These are phyloP conservation scores for Mycena crocata DNA, from an alignment of 768 basidiomycete species.

Conservation along the genomic window DNA sequence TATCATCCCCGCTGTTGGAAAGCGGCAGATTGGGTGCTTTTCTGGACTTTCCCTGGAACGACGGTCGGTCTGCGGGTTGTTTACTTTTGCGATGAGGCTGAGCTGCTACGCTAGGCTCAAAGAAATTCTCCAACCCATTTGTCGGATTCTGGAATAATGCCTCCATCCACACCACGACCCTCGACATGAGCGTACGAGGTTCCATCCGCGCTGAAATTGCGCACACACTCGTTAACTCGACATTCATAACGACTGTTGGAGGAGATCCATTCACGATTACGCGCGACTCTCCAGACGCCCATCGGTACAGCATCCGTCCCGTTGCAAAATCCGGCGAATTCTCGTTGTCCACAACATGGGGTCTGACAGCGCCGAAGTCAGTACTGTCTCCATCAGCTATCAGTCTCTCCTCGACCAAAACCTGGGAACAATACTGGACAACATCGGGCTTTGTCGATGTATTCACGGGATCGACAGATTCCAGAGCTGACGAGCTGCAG, in stretches of 20 bases:
- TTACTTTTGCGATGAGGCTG: not conserved
- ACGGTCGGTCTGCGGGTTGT: constrained; percentile 48
- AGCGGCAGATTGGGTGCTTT: constrained; percentile 57
- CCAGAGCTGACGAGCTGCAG: constrained; percentile 66
- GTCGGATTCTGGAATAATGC: constrained; percentile 64
- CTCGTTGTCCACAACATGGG: constrained; percentile 52
- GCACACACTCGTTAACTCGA: constrained; percentile 54
- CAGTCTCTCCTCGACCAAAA: constrained; percentile 46
- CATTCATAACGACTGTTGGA: constrained; percentile 56
- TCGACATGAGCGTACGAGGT: constrained; percentile 35
- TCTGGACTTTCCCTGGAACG: constrained; percentile 72
- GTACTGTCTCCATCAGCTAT: constrained; percentile 42
- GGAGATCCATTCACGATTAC: constrained; percentile 54
- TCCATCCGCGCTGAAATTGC: constrained; percentile 50
- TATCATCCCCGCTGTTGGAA: constrained; percentile 55
- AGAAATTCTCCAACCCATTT: constrained; percentile 68
- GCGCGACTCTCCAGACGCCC: constrained; percentile 54
- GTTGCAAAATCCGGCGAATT: constrained; percentile 40
- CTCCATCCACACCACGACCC: constrained; percentile 59
- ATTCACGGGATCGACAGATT: constrained; percentile 58
- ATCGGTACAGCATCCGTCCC: constrained; percentile 62
- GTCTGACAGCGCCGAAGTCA: constrained; percentile 24
- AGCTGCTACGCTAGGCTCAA: not conserved
- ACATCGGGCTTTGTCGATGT: constrained; percentile 65
- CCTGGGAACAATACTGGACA: constrained; percentile 63